Evolutionary conservation across 148 eudicot genomes (phyloP).

Genomic region (Silene latifolia): DNA sequence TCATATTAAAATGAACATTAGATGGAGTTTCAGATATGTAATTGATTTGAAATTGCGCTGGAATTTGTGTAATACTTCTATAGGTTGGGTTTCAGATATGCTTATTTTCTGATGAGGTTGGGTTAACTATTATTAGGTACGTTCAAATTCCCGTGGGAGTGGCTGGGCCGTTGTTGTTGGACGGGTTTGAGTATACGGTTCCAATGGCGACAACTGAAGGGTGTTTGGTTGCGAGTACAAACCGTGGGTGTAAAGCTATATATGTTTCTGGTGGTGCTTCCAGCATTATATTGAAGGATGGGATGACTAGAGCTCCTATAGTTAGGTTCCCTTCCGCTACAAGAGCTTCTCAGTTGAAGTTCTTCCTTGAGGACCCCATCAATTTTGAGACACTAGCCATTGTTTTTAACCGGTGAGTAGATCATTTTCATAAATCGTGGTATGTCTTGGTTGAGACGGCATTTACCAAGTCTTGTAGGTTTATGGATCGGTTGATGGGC

Average conservation of each 20-base stretch:
- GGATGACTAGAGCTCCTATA: constrained; percentile 88
- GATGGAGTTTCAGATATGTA: not conserved
- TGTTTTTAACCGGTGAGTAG: constrained; percentile 56
- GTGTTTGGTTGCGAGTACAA: constrained; percentile 77
- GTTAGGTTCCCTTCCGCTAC: constrained; percentile 65
- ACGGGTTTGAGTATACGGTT: constrained; percentile 60
- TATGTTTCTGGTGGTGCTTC: constrained; percentile 63
- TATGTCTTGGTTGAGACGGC: not conserved
- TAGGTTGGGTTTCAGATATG: no score
- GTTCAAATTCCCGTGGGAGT: constrained; percentile 87
- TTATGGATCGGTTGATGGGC: not conserved
- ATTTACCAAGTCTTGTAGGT: not conserved
- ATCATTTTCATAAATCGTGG: not conserved
- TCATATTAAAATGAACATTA: no score
- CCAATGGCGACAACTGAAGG: constrained; percentile 96
- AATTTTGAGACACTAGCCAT: constrained; percentile 56
- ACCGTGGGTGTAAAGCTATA: constrained; percentile 85
- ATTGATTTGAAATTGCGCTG: not conserved
- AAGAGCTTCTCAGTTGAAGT: constrained; percentile 62
- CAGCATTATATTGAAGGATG: constrained; percentile 55
- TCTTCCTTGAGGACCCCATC: constrained; percentile 64
- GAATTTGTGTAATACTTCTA: constrained; percentile 2
- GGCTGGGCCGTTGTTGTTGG: constrained; percentile 72
- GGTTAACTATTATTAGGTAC: constrained; percentile 5
- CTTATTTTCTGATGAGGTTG: not conserved